phyloP scores from a whole-genome alignment of 2,329 filamentous ascomycete species.

The Colletotrichum sp. region DNA sequence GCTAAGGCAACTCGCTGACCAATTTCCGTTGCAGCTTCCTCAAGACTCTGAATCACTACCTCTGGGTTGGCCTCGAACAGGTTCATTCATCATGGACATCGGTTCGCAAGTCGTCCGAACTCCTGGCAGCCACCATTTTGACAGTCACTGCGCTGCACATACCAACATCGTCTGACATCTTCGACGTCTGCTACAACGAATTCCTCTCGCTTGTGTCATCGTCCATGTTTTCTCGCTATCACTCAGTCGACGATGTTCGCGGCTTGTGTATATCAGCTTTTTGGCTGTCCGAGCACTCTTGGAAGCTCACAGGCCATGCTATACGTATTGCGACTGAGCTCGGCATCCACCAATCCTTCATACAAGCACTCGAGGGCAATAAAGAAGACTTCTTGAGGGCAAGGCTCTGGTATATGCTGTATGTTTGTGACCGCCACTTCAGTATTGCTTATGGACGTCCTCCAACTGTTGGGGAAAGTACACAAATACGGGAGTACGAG shows the following conservation, averaged over 20 bases:
- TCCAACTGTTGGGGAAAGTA: slow-evolving; percentile 28
- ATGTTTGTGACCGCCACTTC: slow-evolving; percentile 37
- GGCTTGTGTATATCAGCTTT: slow-evolving; percentile 67
- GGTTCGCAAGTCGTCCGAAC: slow-evolving; percentile 58
- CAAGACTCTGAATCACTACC: slow-evolving; percentile 52
- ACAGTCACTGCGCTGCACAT: slow-evolving; percentile 66
- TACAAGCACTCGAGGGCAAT: slow-evolving; percentile 50
- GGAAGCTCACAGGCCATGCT: slow-evolving; percentile 65
- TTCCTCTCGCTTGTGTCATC: slow-evolving; percentile 61
- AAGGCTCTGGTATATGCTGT: slow-evolving; percentile 60
- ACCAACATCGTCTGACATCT: slow-evolving; percentile 54
- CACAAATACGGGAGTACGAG: slow-evolving; percentile 27
- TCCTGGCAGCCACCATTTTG: slow-evolving; percentile 61
- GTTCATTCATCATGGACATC: slow-evolving; percentile 53
- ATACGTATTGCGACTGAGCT: slow-evolving; percentile 62
- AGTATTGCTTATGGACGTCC: slow-evolving; percentile 36
- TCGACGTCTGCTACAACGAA: slow-evolving; percentile 60
- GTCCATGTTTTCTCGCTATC: slow-evolving; percentile 63
- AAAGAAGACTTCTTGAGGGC: slow-evolving; percentile 57
- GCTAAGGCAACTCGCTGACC: fast-evolving
- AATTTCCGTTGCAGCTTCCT: slow-evolving; percentile 39
- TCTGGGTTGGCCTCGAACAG: slow-evolving; percentile 57
- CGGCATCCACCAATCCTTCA: slow-evolving; percentile 58
- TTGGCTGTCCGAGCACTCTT: slow-evolving; percentile 66
- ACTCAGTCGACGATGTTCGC: slow-evolving; percentile 63